A percentile compares a stretch with the other conserved stretches of the same genome.
These are phyloP conservation scores for Colletotrichum aenigma DNA, from an alignment of 2,329 filamentous ascomycete genomes.

Conservation along the genomic window DNA sequence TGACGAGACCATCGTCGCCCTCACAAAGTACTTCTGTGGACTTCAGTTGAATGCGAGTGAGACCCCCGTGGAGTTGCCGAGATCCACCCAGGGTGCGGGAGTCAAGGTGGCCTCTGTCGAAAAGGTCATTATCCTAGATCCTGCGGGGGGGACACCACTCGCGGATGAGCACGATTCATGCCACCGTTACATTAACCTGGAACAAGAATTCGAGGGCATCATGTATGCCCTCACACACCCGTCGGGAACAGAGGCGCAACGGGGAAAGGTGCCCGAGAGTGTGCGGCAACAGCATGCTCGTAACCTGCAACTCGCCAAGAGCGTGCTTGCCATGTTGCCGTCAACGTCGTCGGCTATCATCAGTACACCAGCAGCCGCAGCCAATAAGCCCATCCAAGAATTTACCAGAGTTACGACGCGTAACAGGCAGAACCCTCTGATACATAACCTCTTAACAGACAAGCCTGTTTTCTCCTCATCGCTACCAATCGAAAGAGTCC, in stretches of 20 bases:
- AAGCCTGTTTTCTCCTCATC: slow-evolving; percentile 93
- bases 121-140: slow-evolving; percentile 86
- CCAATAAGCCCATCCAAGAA: slow-evolving; percentile 46
- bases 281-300: slow-evolving; percentile 43
- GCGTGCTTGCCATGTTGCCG: slow-evolving; percentile 77
- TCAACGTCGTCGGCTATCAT: slow-evolving; percentile 86
- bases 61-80: slow-evolving; percentile 20
- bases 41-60: slow-evolving; percentile 49
- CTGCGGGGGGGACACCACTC: slow-evolving; percentile 82
- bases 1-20: slow-evolving; percentile 72
- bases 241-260: neutral
- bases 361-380: slow-evolving; percentile 84
- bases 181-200: slow-evolving; percentile 81
- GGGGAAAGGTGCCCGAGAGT: neutral
- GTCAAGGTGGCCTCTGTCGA: slow-evolving; percentile 69
- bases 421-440: slow-evolving; percentile 76
- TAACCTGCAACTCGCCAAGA: slow-evolving; percentile 76
- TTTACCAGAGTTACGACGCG: slow-evolving; percentile 57
- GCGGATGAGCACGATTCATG: slow-evolving; percentile 38
- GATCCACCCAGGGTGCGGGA: slow-evolving; percentile 37
- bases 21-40: slow-evolving; percentile 78
- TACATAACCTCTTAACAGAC: slow-evolving; percentile 95
- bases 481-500: slow-evolving; percentile 73
- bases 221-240: slow-evolving; percentile 58
- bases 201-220: slow-evolving; percentile 82